Conservation (phyloP, 208 protist species). For the Crithidia expoeki region DNA sequence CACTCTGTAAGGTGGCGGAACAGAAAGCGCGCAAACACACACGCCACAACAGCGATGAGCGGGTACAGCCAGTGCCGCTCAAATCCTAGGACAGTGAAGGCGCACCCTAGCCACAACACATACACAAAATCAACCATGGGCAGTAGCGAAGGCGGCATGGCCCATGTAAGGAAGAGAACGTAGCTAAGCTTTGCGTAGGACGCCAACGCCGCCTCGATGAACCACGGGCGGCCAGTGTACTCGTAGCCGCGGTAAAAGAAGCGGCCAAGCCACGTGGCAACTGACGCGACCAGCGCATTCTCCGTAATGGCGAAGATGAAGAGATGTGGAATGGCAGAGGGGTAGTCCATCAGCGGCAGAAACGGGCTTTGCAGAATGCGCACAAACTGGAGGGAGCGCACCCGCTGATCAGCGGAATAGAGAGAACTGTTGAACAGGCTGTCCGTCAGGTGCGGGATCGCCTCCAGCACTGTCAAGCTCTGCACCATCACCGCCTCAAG, state of each 20-base stretch:
- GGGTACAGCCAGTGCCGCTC: slow-evolving; percentile 38
- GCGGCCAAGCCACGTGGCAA: slow-evolving; percentile 60
- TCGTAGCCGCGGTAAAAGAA: slow-evolving; percentile 41
- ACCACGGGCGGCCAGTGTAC: slow-evolving; percentile 52
- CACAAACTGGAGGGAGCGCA: slow-evolving; percentile 71
- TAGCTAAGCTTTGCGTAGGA: slow-evolving; percentile 68
- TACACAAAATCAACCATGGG: slow-evolving; percentile 72
- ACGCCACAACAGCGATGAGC: slow-evolving; percentile 34
- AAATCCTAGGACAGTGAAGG: slow-evolving; percentile 42
- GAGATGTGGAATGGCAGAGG: slow-evolving; percentile 46
- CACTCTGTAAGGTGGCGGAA: slow-evolving; percentile 77
- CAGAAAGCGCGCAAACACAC: slow-evolving; percentile 38
- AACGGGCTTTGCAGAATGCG: slow-evolving; percentile 56
- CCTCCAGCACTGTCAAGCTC: slow-evolving; percentile 44
- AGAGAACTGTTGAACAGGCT: slow-evolving; percentile 12
- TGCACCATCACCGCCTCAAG: slow-evolving; percentile 80
- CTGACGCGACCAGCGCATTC: slow-evolving; percentile 52
- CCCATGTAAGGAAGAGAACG: slow-evolving; percentile 80
- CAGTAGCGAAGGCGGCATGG: slow-evolving; percentile 64
- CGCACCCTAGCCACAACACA: slow-evolving; percentile 69
- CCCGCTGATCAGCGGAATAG: slow-evolving; percentile 23
- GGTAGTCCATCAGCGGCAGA: slow-evolving; percentile 55
- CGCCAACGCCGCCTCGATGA: slow-evolving; percentile 56
- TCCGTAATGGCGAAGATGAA: slow-evolving; percentile 69
- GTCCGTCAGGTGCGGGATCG: slow-evolving; percentile 17